Conservation (phyloP, 2,329 filamentous ascomycete genomes). For the Ophiocordyceps robertsii region DNA sequence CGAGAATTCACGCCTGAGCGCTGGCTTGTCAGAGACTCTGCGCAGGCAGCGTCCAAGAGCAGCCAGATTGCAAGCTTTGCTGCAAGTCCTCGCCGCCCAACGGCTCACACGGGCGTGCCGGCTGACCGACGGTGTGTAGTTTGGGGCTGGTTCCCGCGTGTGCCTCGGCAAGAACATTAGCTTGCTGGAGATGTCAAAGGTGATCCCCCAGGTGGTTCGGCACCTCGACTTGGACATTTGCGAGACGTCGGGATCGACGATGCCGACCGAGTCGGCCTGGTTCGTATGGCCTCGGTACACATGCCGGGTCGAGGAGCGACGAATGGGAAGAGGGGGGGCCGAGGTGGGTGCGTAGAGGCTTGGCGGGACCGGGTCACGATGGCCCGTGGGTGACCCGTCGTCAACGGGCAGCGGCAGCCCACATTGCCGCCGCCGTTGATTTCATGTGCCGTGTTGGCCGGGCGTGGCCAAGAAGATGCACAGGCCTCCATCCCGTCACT, state of each 20-base stretch:
- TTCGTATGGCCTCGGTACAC: neutral
- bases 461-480: too few species aligned
- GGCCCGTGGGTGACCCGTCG: too few species aligned
- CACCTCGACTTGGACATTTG: neutral
- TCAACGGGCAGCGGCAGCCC: too few species aligned
- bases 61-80: slow-evolving; percentile 5
- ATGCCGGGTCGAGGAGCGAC: neutral
- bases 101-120: too few species aligned
- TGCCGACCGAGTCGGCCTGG: neutral
- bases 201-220: neutral
- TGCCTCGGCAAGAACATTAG: slow-evolving; percentile 26
- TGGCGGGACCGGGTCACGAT: neutral
- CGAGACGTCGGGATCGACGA: neutral
- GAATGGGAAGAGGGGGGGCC: too few species aligned
- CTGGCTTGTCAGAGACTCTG: slow-evolving; percentile 27
- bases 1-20: slow-evolving; percentile 34
- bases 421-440: too few species aligned
- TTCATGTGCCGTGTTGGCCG: too few species aligned
- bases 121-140: neutral
- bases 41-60: too few species aligned
- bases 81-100: neutral
- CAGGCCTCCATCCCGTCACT: too few species aligned
- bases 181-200: neutral
- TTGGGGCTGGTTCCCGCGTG: slow-evolving; percentile 10
- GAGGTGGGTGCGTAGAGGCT: neutral